Conservation (phyloP, 371 early-diverging fungal species). For the Apophysomyces sp. region DNA sequence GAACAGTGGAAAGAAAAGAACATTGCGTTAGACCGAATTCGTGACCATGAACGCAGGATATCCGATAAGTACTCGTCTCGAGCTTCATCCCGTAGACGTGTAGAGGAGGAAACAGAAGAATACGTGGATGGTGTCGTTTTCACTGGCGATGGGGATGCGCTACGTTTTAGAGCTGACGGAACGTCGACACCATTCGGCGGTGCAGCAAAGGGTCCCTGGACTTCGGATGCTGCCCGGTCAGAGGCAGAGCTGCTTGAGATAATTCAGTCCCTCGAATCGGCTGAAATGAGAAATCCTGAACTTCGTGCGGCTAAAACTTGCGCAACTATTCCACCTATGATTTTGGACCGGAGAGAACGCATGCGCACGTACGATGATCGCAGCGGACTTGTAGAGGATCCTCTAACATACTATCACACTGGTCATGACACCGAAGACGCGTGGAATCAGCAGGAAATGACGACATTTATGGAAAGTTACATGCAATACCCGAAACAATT, state of each 20-base stretch:
- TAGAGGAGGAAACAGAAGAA: constrained; percentile 50
- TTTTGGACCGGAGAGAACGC: constrained; percentile 61
- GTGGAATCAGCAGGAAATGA: constrained; percentile 85
- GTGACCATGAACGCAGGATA: constrained; percentile 36
- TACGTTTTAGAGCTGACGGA: constrained; percentile 41
- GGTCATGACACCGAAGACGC: constrained; percentile 54
- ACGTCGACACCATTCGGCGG: constrained; percentile 28
- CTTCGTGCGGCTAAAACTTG: constrained; percentile 74
- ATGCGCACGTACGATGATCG: constrained; percentile 62
- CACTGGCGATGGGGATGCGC: constrained; percentile 41
- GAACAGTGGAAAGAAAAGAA: constrained; percentile 43
- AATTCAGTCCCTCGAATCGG: constrained; percentile 72
- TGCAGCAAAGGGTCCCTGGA: constrained; percentile 46
- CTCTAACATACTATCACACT: constrained; percentile 62
- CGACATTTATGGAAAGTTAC: constrained; percentile 75
- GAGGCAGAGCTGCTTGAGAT: constrained; percentile 81
- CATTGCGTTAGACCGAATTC: constrained; percentile 36
- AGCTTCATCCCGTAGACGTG: constrained; percentile 28
- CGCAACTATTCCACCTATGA: constrained; percentile 78
- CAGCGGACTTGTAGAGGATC: constrained; percentile 63
- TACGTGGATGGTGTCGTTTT: constrained; percentile 45
- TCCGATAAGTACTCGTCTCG: constrained; percentile 31
- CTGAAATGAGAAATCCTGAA: constrained; percentile 79
- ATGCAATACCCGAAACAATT: constrained; percentile 90
- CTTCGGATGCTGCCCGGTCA: constrained; percentile 79